Evolutionary conservation across 768 basidiomycete genomes (phyloP), one percentile per base, ranked within the genome.

Genomic region (Neoboletus subvelutipes): DNA sequence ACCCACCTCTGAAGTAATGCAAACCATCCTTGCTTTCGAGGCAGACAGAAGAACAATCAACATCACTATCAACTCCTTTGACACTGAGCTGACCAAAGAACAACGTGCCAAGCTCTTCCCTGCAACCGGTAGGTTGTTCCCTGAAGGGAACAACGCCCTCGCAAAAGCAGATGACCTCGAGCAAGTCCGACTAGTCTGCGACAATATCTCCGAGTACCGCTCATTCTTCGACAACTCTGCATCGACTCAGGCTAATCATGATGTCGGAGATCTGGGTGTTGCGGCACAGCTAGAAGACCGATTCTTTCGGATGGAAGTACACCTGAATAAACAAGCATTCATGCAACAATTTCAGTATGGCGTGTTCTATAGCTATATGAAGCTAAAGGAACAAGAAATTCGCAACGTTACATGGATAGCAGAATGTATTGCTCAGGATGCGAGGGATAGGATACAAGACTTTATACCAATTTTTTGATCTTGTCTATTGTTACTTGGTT

Each of bases 11-110:
- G 94, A 96, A 43, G 85, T 94, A 62, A 98, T 98, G 97, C 84
- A 88, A 58, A 82, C 80, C 39, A 93, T 97, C 67, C 86, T 99
- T 56, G 80, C 88, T 8, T 99, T 99, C 67, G 97, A 99, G 78
- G 97, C 96, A 28, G 97, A 99, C 76, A 83, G 97, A 36, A 87
- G 97, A 50, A 89, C 94, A 2, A 88, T 98, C 72, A 99, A 98
- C 78, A 98, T 99, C 74, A 97, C 97, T 34, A 92, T 99, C 79
- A 99, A 99, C 80, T 98, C 97, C 13, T 96, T 98, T 76, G 89
- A 88, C 57, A 98, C 97, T 5, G 93, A 94, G 66, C 83, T 99
- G 57, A 80, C 88, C 40, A 99, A 99, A 73, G 97, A 99, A 69
- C 88, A 92, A 64, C 90, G 97, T 36, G 93, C 94, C 15, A 87